These are phyloP conservation scores for Dissophora globulifera DNA, from an alignment of 192 early-diverging fungal species.

Conservation along the genomic window DNA sequence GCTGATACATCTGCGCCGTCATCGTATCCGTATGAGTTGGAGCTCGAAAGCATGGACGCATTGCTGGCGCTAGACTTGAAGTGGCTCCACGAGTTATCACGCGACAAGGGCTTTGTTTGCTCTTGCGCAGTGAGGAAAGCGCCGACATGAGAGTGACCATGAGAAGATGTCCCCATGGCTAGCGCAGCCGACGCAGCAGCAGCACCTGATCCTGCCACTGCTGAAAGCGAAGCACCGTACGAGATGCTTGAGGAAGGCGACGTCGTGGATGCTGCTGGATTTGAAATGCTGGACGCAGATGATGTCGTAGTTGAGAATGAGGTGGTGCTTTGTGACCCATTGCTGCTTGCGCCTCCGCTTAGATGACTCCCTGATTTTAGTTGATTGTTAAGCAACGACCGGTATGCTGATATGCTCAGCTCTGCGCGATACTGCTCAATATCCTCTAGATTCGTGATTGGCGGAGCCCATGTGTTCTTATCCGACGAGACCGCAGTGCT, in stretches of 20 bases:
- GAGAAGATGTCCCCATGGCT: background rate
- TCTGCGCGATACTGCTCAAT: constrained; percentile 51
- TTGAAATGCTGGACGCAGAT: background rate
- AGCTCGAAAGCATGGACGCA: constrained; percentile 24
- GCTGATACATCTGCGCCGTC: constrained; percentile 7
- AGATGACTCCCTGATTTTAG: constrained; percentile 21
- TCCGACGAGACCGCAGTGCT: constrained; percentile 30
- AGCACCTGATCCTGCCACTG: too few relatives aligned
- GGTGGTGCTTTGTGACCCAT: constrained; percentile 5
- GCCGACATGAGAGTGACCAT: background rate
- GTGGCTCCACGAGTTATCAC: constrained; percentile 26
- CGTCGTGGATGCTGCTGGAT: background rate
- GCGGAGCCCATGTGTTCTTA: constrained; percentile 27
- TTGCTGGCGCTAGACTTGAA: constrained; percentile 36
- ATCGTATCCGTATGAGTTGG: constrained; percentile 30
- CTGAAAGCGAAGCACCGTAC: background rate
- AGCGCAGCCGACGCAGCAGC: too few relatives aligned
- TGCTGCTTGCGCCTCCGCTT: constrained; percentile 3
- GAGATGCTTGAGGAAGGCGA: constrained; percentile 5
- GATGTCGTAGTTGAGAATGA: constrained; percentile 2
- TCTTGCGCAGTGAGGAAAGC: constrained; percentile 8
- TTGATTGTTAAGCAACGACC: constrained; percentile 44
- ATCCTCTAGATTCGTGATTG: constrained; percentile 32
- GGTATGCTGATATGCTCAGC: constrained; percentile 42
- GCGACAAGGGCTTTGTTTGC: constrained; percentile 3